Base-by-base conservation (phyloP, 129 eudicot genomes). In the Ambrosia artemisiifolia region DNA sequence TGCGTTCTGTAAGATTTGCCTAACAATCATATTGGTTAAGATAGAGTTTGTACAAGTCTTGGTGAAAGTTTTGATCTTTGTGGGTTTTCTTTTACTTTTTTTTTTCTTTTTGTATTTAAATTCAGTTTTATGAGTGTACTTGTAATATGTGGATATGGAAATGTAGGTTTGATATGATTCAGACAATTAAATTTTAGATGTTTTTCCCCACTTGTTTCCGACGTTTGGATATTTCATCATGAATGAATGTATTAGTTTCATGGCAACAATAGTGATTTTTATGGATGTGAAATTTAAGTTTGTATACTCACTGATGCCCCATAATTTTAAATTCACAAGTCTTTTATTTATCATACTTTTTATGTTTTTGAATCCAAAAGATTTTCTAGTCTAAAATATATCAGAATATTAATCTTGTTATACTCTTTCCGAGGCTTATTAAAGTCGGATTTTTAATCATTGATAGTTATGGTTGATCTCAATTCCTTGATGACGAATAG, bases 61-160 rank as follows among this genome's bases (percentile, higher is more conserved):
- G 24, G 67, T 65, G 56, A 72, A 54, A 62, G 67, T 75, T 75
- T 66, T 75, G 74, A 66, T 75, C n/a, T 75, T 75, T 20, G 24
- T 24, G 28, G 28, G 28, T 24, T 24, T 24, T 24, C n/a, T n/a
- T n/a, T n/a, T n/a, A n/a, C n/a, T n/a, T 24, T 24, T 24, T 24
- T 1, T 34, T 14, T 75, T 65, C 44, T n/a, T 69, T 16, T 35
- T 47, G 49, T 73, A 74, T 63, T 34, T 20, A 34, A 48, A 35
- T 63, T 36, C 32, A 20, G 78, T 74, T 55, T 54, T 56, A 2
- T 34, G 65, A 10, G 14, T 70, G 56, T 71, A 71, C 56, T 56
- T 71, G 75, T 71, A 71, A 71, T 18, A 48, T 69, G 33, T 49
- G 72, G 38, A 20, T 47, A 48, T 17, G 50, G 34, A 10, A 73